Evolutionary conservation across 768 basidiomycete genomes (phyloP).

Genomic region (Pleurotus ostreatus): DNA sequence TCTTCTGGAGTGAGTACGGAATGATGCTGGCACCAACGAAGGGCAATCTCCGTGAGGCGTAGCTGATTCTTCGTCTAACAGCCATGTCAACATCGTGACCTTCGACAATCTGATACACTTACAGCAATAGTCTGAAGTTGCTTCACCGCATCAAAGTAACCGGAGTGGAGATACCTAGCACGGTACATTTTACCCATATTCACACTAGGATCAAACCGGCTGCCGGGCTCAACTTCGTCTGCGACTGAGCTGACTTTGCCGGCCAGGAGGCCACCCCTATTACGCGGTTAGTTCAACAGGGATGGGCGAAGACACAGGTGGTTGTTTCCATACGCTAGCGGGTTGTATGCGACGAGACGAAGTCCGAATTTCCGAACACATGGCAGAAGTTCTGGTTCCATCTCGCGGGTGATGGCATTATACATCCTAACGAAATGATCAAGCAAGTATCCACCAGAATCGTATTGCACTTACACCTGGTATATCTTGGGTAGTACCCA

Average conservation of each 20-base stretch:
- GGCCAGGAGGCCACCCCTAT: constrained; percentile 41
- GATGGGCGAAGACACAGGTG: background rate
- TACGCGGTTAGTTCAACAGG: constrained; percentile 6
- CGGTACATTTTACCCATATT: constrained; percentile 41
- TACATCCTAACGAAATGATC: constrained; percentile 10
- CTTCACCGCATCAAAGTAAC: constrained; percentile 39
- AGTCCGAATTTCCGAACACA: constrained; percentile 42
- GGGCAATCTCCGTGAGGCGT: constrained; percentile 37
- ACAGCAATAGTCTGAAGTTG: constrained; percentile 37
- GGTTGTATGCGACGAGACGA: constrained; percentile 37
- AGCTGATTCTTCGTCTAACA: constrained; percentile 35
- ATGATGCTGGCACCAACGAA: constrained; percentile 51
- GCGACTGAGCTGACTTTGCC: constrained; percentile 35
- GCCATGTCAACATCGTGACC: too few species aligned
- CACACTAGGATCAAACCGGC: constrained; percentile 36
- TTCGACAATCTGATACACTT: constrained; percentile 11
- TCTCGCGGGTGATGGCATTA: constrained; percentile 16
- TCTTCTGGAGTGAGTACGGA: constrained; percentile 34
- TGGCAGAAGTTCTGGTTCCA: constrained; percentile 33
- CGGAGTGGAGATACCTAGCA: constrained; percentile 37
- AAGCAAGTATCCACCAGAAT: background rate
- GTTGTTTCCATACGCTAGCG: constrained; percentile 27
- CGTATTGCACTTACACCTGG: constrained; percentile 19
- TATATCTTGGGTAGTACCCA: constrained; percentile 42
- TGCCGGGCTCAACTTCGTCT: constrained; percentile 27